These are phyloP conservation scores for Magnusiomyces clavatus DNA, from an alignment of 1,139 yeast genomes.

Conservation along the genomic window DNA sequence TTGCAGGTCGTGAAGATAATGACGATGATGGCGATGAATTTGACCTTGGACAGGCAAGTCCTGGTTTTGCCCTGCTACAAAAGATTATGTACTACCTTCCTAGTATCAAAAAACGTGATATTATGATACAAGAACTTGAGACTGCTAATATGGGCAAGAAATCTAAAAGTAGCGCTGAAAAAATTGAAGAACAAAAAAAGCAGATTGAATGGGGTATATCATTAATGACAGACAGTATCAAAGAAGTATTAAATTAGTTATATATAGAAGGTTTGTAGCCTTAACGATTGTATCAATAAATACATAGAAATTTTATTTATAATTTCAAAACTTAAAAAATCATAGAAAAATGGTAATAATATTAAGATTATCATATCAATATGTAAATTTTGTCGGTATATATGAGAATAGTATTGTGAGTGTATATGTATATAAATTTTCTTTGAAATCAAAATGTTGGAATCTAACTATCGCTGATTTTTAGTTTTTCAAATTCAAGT, in stretches of 20 bases:
- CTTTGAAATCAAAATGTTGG: too few relatives aligned
- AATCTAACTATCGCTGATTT: conserved; percentile 1
- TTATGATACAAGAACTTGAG: neutral
- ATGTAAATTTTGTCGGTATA: too few relatives aligned
- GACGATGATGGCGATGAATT: neutral
- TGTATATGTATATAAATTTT: too few relatives aligned
- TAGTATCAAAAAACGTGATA: neutral
- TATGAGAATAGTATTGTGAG: too few relatives aligned
- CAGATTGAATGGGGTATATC: neutral
- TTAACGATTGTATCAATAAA: too few relatives aligned
- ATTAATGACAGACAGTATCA: neutral
- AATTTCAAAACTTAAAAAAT: too few relatives aligned
- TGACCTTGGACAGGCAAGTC: neutral
- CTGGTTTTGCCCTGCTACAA: neutral
- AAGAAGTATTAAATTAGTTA: neutral
- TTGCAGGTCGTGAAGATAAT: conserved; percentile 1
- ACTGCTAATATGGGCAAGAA: neutral
- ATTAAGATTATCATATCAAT: too few relatives aligned
- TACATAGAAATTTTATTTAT: too few relatives aligned
- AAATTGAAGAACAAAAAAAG: neutral
- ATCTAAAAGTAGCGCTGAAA: neutral
- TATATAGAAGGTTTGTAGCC: neutral
- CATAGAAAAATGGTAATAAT: too few relatives aligned
- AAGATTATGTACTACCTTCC: neutral
- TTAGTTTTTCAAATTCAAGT: conserved; percentile 23